These are phyloP conservation scores for Petasospora rhodanensis DNA, from an alignment of 1,139 yeast genomes.

Conservation along the genomic window DNA sequence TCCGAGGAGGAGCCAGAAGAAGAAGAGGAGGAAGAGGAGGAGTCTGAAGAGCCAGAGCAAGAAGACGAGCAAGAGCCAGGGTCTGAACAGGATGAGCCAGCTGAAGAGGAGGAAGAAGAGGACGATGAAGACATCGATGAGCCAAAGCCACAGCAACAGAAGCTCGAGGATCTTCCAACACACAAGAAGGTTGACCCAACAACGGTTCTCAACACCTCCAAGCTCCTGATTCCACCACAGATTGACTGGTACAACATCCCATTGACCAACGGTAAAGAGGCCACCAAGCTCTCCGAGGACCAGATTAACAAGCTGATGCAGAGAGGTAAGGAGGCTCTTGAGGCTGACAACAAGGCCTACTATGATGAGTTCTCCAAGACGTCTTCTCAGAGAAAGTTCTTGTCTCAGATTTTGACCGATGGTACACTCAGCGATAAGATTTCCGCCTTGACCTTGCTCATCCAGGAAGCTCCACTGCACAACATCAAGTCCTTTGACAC, in stretches of 20 bases:
- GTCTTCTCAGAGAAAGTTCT: conserved; percentile 81
- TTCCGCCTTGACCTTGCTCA: conserved; percentile 84
- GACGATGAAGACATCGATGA: conserved; percentile 10
- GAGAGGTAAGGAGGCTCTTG: conserved; percentile 63
- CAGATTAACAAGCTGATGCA: conserved; percentile 55
- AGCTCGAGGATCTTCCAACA: conserved; percentile 19
- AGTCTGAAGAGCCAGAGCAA: conserved; percentile 26
- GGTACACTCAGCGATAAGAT: conserved; percentile 97
- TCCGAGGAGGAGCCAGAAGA: conserved; percentile 33
- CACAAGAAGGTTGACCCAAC: conserved; percentile 44
- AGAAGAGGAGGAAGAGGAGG: conserved; percentile 33
- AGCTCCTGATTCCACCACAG: conserved; percentile 57
- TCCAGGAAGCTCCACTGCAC: conserved; percentile 94
- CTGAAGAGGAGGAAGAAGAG: conserved; percentile 4
- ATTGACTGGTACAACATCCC: conserved; percentile 72
- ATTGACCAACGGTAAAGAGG: conserved; percentile 29
- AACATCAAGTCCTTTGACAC: conserved; percentile 81
- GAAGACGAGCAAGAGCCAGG: conserved; percentile 15
- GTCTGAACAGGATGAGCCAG: conserved; percentile 6
- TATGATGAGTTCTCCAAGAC: conserved; percentile 75
- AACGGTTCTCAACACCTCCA: conserved; percentile 52
- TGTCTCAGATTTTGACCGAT: conserved; percentile 79
- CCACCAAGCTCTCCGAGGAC: conserved; percentile 43
- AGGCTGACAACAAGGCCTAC: conserved; percentile 67
- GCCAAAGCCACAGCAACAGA: conserved; percentile 11